Conservation (phyloP, 2,329 filamentous ascomycete species). For the Scleromitrula shiraiana region DNA sequence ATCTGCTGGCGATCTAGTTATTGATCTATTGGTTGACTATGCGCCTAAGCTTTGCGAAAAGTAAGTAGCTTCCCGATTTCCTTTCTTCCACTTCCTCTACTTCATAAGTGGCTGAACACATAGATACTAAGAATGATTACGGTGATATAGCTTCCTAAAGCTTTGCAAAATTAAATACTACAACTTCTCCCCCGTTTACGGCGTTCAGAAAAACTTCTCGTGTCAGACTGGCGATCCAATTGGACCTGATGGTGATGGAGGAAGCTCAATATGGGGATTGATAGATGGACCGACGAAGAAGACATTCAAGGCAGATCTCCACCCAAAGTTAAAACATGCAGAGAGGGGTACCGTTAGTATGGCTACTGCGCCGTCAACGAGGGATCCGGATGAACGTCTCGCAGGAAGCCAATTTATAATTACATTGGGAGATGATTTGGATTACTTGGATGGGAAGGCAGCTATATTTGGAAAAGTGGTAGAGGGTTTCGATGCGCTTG, state of each 20-base stretch:
- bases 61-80: constrained; percentile 51
- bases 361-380: constrained; percentile 75
- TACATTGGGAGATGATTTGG: constrained; percentile 80
- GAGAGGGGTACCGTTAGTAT: constrained; percentile 93
- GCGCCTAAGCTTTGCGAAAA: constrained; percentile 92
- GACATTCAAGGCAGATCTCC: constrained; percentile 76
- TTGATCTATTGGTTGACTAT: constrained; percentile 83
- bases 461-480: constrained; percentile 93
- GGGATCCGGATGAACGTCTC: constrained; percentile 72
- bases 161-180: constrained; percentile 99
- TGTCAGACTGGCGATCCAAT: constrained; percentile 95
- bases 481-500: constrained; percentile 87
- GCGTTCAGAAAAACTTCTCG: constrained; percentile 88
- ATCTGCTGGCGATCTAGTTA: constrained; percentile 85
- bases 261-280: constrained; percentile 85
- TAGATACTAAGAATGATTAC: constrained; percentile 42
- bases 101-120: constrained; percentile 41
- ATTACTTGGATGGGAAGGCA: constrained; percentile 88
- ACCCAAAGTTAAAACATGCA: constrained; percentile 78
- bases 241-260: constrained; percentile 86
- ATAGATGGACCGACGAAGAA: constrained; percentile 62
- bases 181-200: constrained; percentile 91
- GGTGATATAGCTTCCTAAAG: constrained; percentile 73
- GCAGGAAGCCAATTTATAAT: constrained; percentile 92
- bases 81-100: constrained; percentile 3